phyloP scores from a whole-genome alignment of 202 grass and related monocot species.

The Schoenoplectus tabernaemontani region DNA sequence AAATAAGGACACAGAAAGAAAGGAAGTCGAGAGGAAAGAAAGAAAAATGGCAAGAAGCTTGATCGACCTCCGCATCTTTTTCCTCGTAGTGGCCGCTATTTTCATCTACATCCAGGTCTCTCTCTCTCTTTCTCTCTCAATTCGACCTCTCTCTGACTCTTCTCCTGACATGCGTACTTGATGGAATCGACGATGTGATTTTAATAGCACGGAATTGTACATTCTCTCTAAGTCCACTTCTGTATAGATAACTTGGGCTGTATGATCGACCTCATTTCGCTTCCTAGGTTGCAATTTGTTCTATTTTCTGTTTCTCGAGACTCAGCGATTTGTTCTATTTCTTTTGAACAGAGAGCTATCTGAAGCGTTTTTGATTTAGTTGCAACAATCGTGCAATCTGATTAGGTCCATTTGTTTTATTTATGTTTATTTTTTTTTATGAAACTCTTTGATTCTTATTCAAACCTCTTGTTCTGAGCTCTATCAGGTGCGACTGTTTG shows the following conservation, averaged over 20 bases:
- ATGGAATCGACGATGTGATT: neutral
- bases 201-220: neutral
- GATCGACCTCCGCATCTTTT: slow-evolving; percentile 53
- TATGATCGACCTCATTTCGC: neutral
- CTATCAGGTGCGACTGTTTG: slow-evolving; percentile 68
- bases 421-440: neutral
- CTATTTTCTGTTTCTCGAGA: neutral
- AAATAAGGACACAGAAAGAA: neutral
- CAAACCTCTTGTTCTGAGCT: neutral
- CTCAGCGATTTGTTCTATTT: no score
- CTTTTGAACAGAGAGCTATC: neutral
- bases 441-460: neutral
- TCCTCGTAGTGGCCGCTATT: slow-evolving; percentile 42
- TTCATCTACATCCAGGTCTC: slow-evolving; percentile 91
- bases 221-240: neutral
- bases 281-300: neutral
- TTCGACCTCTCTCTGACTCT: neutral
- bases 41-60: slow-evolving; percentile 39
- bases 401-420: slow-evolving; percentile 2
- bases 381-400: neutral
- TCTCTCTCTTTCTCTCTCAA: neutral
- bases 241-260: neutral
- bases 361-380: neutral
- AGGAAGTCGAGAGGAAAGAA: neutral
- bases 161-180: neutral